Evolutionary conservation across 805 yeast genomes (phyloP).

Genomic region (Wickerhamiella australiensis): DNA sequence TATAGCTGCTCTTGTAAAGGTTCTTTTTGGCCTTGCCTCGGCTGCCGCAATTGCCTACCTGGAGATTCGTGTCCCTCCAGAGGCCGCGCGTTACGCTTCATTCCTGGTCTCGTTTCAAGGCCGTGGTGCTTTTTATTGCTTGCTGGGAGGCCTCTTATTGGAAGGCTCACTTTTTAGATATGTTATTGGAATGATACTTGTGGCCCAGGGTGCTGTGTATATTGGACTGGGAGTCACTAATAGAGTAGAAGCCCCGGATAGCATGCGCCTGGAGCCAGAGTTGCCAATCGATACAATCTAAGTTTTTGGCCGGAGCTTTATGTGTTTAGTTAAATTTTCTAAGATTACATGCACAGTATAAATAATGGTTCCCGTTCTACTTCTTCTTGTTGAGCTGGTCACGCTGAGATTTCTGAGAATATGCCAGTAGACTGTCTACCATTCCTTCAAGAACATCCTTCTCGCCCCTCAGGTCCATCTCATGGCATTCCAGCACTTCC

Average conservation of each 20-base stretch:
- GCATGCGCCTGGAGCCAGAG: slow-evolving; percentile 47
- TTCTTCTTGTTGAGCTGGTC: slow-evolving; percentile 11
- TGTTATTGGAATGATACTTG: slow-evolving; percentile 44
- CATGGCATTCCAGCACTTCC: slow-evolving; percentile 42
- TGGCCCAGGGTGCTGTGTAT: slow-evolving; percentile 41
- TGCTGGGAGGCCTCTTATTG: slow-evolving; percentile 39
- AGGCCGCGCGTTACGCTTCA: slow-evolving; percentile 37
- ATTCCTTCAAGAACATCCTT: slow-evolving; percentile 72
- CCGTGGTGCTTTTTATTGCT: slow-evolving; percentile 49
- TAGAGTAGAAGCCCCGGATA: slow-evolving; percentile 66
- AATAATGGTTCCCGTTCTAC: not conserved
- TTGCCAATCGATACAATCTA: slow-evolving; percentile 24
- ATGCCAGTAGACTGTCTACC: slow-evolving; percentile 81
- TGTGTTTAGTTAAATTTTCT: no score
- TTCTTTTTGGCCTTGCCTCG: slow-evolving; percentile 26
- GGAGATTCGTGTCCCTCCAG: slow-evolving; percentile 42
- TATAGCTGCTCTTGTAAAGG: slow-evolving; percentile 7
- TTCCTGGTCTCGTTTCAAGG: slow-evolving; percentile 58
- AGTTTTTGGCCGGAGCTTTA: no score
- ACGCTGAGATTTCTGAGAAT: slow-evolving; percentile 45
- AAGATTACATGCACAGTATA: not conserved
- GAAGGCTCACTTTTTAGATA: slow-evolving; percentile 45
- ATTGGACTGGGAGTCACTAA: slow-evolving; percentile 52
- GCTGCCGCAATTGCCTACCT: slow-evolving; percentile 20
- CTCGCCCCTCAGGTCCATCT: slow-evolving; percentile 43